Base-by-base conservation (phyloP, 23 red algal genomes). In the Cyanidiococcus yangmingshanensis region DNA sequence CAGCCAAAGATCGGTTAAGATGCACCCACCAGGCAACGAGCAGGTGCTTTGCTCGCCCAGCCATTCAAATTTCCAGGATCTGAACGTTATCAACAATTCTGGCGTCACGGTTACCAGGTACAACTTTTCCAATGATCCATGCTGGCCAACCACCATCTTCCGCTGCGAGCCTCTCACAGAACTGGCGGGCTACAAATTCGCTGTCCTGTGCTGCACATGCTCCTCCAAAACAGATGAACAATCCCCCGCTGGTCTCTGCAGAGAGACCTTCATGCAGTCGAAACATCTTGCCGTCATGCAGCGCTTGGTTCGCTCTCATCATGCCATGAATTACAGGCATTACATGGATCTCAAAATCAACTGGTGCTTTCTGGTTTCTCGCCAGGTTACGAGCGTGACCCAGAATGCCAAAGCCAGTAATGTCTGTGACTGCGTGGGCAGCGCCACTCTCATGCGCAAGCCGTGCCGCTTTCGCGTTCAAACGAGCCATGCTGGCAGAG, bases 391-490 rank as follows among this genome's bases (percentile, higher is more conserved):
- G 59, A 2, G 83, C 83, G 38, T 86, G 83, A 12, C 83, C 83
- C 34, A 86, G 58, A 2, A 86, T 77, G 7, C 83, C 83, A 40
- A 86, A 86, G 26, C 83, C 83, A 39, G 83, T 86, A 21, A 86
- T 59, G 77, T 86, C 83, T 0, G 83, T 86, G 38, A 76, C 71
- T 31, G 83, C 83, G 71, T 79, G 83, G 39, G 83, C 71, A 25
- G 63, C n/a, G 3, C 76, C 75, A 18, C 40, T 58, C 37, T 38
- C 37, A 31, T 41, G 41, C 75, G 79, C 67, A 15, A 86, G 77
- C 0, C 35, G 41, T 0, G 83, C 71, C 1, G 83, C 83, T 41
- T 29, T 79, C 17, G 33, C 27, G 57, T 86, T 86, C 0, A 86
- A 38, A 21, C 37, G 33, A 33, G 59, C 57, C 83, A 86, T 86